phyloP scores from a whole-genome alignment of 768 basidiomycete genomes.

The Hypholoma fasciculare region DNA sequence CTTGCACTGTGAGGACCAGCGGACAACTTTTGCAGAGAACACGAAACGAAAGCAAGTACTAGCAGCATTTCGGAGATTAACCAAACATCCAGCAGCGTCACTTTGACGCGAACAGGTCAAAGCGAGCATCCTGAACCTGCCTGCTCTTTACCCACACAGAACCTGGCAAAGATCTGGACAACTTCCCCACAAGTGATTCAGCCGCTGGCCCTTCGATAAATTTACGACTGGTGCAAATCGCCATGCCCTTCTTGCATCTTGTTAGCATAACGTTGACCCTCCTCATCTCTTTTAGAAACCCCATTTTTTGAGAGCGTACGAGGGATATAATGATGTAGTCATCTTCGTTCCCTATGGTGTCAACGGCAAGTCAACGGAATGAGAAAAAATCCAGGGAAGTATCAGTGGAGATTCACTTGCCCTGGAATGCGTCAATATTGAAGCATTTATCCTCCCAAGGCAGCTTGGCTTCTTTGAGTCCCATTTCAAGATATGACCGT shows the following conservation, averaged over 20 bases:
- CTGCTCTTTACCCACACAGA: constrained; percentile 16
- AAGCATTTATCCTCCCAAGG: constrained; percentile 64
- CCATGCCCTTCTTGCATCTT: constrained; percentile 68
- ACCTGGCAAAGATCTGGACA: constrained; percentile 24
- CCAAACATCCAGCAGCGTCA: too few relatives aligned
- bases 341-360: constrained; percentile 64
- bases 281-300: constrained; percentile 59
- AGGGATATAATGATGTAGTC: constrained; percentile 73
- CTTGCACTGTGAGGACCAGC: too few relatives aligned
- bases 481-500: constrained; percentile 49
- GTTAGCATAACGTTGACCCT: constrained; percentile 79
- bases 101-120: too few relatives aligned
- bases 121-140: neutral
- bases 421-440: constrained; percentile 82
- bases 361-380: neutral
- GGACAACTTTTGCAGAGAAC: too few relatives aligned
- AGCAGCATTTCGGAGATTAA: too few relatives aligned
- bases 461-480: constrained; percentile 45
- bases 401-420: constrained; percentile 28
- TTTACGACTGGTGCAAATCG: constrained; percentile 52
- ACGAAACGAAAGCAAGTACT: too few relatives aligned
- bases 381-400: neutral
- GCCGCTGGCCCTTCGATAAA: constrained; percentile 46
- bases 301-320: constrained; percentile 60
- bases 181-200: constrained; percentile 30